phyloP scores from a whole-genome alignment of 768 basidiomycete species.

The Lentinula sp. region DNA sequence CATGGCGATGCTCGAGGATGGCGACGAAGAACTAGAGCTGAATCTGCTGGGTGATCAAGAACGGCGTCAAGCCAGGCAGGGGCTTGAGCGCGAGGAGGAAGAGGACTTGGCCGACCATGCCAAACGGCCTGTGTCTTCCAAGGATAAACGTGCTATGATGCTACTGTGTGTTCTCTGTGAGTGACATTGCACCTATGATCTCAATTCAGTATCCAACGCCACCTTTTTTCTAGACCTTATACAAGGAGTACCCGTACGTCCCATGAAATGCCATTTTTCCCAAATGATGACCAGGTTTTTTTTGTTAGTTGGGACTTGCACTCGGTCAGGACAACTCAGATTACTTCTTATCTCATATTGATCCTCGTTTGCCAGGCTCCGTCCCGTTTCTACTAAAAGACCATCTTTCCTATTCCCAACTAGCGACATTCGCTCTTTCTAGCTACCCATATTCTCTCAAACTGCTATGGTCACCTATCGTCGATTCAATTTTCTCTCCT shows the following conservation, averaged over 20 bases:
- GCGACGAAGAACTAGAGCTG: slow-evolving; percentile 55
- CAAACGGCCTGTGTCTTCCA: slow-evolving; percentile 52
- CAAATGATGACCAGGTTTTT: not conserved
- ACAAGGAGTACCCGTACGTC: slow-evolving; percentile 85
- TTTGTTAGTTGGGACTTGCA: slow-evolving; percentile 72
- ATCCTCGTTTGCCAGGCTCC: slow-evolving; percentile 52
- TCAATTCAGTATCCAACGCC: slow-evolving; percentile 7
- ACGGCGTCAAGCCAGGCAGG: slow-evolving; percentile 36
- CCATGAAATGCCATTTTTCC: not conserved
- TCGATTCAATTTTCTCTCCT: slow-evolving; percentile 82
- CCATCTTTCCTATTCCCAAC: slow-evolving; percentile 93
- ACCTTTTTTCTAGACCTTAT: slow-evolving; percentile 48
- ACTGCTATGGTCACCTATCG: slow-evolving; percentile 94
- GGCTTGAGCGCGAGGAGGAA: slow-evolving; percentile 28
- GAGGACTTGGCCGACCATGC: slow-evolving; percentile 20
- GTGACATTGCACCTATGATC: slow-evolving; percentile 21
- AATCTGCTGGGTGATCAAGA: slow-evolving; percentile 56
- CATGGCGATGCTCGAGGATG: slow-evolving; percentile 20
- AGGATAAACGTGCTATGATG: slow-evolving; percentile 81
- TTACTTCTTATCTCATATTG: slow-evolving; percentile 4
- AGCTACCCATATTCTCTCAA: slow-evolving; percentile 97
- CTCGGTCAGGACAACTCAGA: slow-evolving; percentile 46
- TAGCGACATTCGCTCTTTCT: slow-evolving; percentile 89
- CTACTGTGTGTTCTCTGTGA: slow-evolving; percentile 83
- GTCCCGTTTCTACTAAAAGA: slow-evolving; percentile 94